Evolutionary conservation across 1,284 basidiomycete species (phyloP), one percentile per base, ranked within the genome.

Genomic region (Microbotryum scabiosae): DNA sequence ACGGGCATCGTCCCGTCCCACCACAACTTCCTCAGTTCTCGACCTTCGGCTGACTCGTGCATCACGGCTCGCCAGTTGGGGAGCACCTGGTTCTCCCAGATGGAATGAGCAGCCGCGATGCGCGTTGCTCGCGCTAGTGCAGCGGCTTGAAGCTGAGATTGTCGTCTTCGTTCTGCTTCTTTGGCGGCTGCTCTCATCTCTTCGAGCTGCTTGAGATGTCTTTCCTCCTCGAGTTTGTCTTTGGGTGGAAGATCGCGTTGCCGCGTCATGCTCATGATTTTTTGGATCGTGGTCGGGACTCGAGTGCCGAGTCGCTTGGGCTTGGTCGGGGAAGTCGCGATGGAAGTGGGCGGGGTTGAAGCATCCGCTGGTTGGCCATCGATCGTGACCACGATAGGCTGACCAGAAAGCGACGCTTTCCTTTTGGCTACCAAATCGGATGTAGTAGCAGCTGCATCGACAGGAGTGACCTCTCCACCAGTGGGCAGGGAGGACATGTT

Each of bases 1-100:
- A 85, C 83, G 0, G 94, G 94, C 56, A 93, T 86, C 7, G 70
- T 72, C 8, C 94, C 94, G 51, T 83, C 81, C 85, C 92, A 94
- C 94, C 94, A 98, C 20, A 97, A 71, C 69, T 80, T 82, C 48
- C 87, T 81, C 56, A 94, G 76, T 1, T 75, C 9, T 3, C 53
- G 30, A 0, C 64, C 62, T 23, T 75, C 0, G 82, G 79, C 66
- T 85, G 83, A 68, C 81, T 83, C 69, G 83, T 64, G 64, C 21
- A 67, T 73, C 4, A 90, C 87, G 30, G 82, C 80, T 51, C 81
- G 83, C 88, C 89, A 93, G 72, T 91, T 86, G 0, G 89, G 88
- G 30, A 88, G 71, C 65, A 94, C 86, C 43, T 85, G 82, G 59
- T 81, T 82, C 71, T 91, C 85, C 90, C 90, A 94, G 4, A 82